Percentiles rank a stretch among this genome's conserved stretches.
These are phyloP conservation scores for Mucor irregularis DNA, from an alignment of 371 early-diverging fungal genomes.

Conservation along the genomic window DNA sequence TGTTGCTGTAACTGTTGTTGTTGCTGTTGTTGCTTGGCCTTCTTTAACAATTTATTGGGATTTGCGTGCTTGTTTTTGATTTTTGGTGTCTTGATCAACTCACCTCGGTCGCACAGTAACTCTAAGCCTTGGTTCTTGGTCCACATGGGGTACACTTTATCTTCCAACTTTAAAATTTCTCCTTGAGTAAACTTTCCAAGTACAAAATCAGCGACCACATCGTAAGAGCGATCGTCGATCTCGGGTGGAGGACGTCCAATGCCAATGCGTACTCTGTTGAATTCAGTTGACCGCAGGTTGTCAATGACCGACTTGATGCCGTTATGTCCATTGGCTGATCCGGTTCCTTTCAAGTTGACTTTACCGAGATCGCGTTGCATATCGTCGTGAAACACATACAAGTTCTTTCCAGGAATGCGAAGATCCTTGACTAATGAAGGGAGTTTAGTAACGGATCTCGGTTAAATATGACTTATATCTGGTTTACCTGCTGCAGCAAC, in stretches of 20 bases:
- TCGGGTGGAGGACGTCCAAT: constrained; percentile 61
- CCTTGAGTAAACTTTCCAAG: constrained; percentile 50
- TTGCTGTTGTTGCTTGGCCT: neutral
- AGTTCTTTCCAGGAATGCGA: constrained; percentile 31
- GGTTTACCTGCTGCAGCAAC: constrained; percentile 68
- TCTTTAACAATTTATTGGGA: neutral
- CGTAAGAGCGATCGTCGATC: constrained; percentile 35
- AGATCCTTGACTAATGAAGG: constrained; percentile 38
- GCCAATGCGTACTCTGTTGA: constrained; percentile 64
- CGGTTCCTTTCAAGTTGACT: constrained; percentile 59
- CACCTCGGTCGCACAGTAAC: constrained; percentile 15
- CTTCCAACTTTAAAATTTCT: constrained; percentile 49
- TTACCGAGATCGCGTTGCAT: constrained; percentile 70
- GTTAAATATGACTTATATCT: neutral
- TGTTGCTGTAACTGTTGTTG: neutral
- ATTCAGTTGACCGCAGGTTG: constrained; percentile 52
- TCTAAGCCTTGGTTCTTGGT: constrained; percentile 16
- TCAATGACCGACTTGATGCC: constrained; percentile 72
- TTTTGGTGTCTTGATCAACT: constrained; percentile 7
- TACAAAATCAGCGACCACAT: constrained; percentile 61
- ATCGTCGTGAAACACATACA: constrained; percentile 80
- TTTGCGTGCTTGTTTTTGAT: constrained; percentile 6
- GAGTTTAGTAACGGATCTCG: neutral
- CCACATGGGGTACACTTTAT: constrained; percentile 33
- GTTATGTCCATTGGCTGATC: constrained; percentile 75